Base-by-base conservation (phyloP, 1,284 basidiomycete species). In the Cystobasidiaceae sp. region DNA sequence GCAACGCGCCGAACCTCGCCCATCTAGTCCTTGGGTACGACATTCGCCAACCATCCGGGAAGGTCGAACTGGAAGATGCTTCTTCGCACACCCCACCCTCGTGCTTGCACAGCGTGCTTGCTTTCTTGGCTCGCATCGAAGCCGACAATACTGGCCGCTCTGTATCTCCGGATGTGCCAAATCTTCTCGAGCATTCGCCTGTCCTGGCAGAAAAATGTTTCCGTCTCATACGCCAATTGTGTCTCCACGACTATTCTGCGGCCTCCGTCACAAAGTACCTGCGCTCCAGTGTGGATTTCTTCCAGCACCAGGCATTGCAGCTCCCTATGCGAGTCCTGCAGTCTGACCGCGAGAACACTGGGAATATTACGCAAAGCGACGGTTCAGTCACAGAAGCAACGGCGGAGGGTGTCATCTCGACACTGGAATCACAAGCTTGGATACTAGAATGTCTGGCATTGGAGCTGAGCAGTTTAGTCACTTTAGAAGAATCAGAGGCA, bases 401-500 rank as follows among this genome's bases (percentile, higher is more conserved):
- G 0, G 85, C 89, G 19, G 80, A 85, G 2, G 82, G 84, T 0
- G 78, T 96, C 19, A 83, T 85, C 39, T 83, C 91, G 0, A 93
- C 89, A 81, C 80, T 97, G 25, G 85, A 87, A 39, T 81, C 90
- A 55, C 86, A 90, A 45, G 88, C 90, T 1, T 89, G 86, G 78
- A 84, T 97, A 25, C 83, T 97, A 64, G 87, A 94, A 68, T 83
- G 90, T 25, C 86, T 87, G 6, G 90, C 93, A 0, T 81, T 98
- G 27, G 96, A 98, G 74, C 79, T 97, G 13, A 93, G 94, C 70
- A 83, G 90, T n/a, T 82, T 94, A 59, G 88, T 89, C 4, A 86
- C 84, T 71, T 87, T 86, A 71, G 86, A 76, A 65, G 69, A 71
- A 67, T 32, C 62, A 17, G 68, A 74, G 15, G 73, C 73, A 45